Evolutionary conservation across 208 protist genomes (phyloP).

Genomic region (Trypanosoma caninum): DNA sequence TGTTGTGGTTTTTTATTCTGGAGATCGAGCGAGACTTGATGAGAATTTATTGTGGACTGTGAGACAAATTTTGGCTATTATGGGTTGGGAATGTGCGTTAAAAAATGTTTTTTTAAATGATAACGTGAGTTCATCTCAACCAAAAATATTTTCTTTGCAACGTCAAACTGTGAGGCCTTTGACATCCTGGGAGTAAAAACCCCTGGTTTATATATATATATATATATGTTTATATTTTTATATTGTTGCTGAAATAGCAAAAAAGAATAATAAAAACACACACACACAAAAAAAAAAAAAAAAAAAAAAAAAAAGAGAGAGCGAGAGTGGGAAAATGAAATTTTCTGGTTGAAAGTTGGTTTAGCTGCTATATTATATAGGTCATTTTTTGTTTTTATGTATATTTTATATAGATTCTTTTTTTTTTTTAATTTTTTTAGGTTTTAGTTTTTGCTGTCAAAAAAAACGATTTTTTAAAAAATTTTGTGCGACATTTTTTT

Average conservation of each 20-base stretch:
- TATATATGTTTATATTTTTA: background rate
- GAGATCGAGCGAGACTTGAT: background rate
- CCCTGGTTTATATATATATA: background rate
- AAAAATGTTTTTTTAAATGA: background rate
- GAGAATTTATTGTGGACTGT: conserved; percentile 9
- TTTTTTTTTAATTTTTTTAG: too few species aligned
- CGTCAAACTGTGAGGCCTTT: conserved; percentile 14
- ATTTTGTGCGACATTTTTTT: background rate
- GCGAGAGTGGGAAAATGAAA: too few species aligned
- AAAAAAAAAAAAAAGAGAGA: too few species aligned
- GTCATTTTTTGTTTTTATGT: background rate
- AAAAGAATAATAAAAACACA: background rate
- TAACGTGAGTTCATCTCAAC: background rate
- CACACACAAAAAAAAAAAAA: background rate
- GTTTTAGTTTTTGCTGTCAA: too few species aligned
- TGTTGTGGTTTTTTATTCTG: background rate
- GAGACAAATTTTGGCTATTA: background rate
- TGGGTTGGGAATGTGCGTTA: background rate
- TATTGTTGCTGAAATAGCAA: background rate
- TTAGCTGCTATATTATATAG: too few species aligned
- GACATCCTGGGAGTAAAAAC: conserved; percentile 34
- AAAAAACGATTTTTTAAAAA: background rate
- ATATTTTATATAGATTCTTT: too few species aligned
- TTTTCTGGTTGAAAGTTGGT: too few species aligned
- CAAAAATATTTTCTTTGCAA: background rate